Evolutionary conservation across 163 green algal genomes (phyloP).

Genomic region (Coccomyxa subellipsoidea): DNA sequence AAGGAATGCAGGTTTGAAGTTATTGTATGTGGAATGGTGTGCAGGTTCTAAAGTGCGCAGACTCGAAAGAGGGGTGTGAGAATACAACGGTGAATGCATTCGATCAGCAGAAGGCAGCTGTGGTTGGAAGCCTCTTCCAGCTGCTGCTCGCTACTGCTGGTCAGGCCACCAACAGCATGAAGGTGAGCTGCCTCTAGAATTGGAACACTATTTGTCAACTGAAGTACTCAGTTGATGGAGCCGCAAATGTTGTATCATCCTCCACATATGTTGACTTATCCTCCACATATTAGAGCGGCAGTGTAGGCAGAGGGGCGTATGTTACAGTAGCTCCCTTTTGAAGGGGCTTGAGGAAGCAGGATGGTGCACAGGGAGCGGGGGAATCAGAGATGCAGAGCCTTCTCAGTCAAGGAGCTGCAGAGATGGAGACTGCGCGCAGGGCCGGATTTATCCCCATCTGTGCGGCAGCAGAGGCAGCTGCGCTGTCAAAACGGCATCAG

Average conservation of each 20-base stretch:
- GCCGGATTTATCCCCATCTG: neutral
- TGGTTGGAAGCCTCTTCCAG: constrained; percentile 27
- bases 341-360: neutral
- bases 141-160: constrained; percentile 21
- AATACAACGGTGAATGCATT: constrained; percentile 11
- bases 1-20: too few relatives aligned
- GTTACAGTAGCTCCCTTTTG: too few relatives aligned
- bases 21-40: too few relatives aligned
- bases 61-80: neutral
- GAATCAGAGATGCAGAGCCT: neutral
- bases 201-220: too few relatives aligned
- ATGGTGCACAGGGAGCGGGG: neutral
- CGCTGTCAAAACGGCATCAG: neutral
- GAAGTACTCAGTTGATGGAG: too few relatives aligned
- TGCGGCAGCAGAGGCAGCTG: neutral
- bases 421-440: neutral
- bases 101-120: constrained; percentile 36
- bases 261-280: too few relatives aligned
- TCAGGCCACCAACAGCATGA: neutral
- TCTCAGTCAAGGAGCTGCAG: neutral
- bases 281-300: too few relatives aligned
- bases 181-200: neutral
- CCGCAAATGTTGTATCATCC: too few relatives aligned
- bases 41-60: neutral
- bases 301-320: too few relatives aligned